Evolutionary conservation across 768 basidiomycete genomes (phyloP), one percentile per base, ranked within the genome.

Genomic region (Megacollybia marginata): DNA sequence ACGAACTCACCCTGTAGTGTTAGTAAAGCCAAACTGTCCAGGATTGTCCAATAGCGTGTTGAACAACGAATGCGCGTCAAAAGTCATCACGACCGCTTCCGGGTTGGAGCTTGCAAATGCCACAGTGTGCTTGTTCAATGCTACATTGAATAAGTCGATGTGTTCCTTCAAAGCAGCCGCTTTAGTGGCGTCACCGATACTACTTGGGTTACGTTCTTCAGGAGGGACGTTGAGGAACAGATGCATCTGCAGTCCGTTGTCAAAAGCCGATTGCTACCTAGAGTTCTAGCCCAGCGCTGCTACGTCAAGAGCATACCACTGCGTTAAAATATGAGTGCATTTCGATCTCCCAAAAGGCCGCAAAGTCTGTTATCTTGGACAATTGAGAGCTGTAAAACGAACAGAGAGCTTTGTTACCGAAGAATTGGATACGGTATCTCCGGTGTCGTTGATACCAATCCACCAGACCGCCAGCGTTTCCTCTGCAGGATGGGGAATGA

Each of bases 391-490:
- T 13, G 23, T 16, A 8, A 33, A 33, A 34, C 8, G 13, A 15
- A 28, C 13, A 9, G 11, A 40, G 10, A 35, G n/a, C 20, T 4
- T 9, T 53, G 55, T 23, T 55, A 68, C 65, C 12, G 68, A 67
- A 9, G 65, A 48, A 52, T 76, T 77, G 28, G 57, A 59, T 20
- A 73, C 48, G 1, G 71, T 71, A 56, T 80, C 79, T 9, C 76
- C 74, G 9, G 76, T 78, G 54, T 79, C 78, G 61, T 78, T 80
- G 48, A 78, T 79, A 9, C 79, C 78, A 49, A 78, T 79, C 76
- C 76, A 80, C 78, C 78, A 80, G 4, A 69, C 65, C 4, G 74
- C 71, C 31, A 79, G 58, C 2, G 76, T 78, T 49, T 73, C 59
- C 11, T 54, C 62, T 2, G 57, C 47, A 3, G 71, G 72, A 53